Evolutionary conservation across 257 asterid species (phyloP).

Genomic region (Solanum virginianum): DNA sequence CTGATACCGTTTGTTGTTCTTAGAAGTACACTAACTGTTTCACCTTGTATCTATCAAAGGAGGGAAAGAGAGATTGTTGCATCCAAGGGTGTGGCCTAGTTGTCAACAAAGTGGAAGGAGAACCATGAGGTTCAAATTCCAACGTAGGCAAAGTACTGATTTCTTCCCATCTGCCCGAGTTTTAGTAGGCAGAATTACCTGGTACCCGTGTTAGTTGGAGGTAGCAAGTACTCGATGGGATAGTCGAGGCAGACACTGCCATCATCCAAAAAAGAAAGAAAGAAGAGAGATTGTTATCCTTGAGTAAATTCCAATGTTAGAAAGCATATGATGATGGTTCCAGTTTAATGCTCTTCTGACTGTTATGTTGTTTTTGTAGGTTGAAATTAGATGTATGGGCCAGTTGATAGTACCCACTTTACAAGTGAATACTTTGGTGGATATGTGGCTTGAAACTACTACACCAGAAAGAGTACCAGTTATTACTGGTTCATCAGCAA

Average conservation of each 20-base stretch:
- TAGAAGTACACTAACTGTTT: background rate
- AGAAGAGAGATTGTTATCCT: background rate
- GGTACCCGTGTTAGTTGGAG: background rate
- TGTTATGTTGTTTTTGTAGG: conserved; percentile 17
- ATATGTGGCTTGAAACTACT: conserved; percentile 44
- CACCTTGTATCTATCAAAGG: background rate
- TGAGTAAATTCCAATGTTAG: background rate
- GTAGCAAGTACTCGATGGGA: background rate
- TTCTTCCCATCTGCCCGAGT: background rate
- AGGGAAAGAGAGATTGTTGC: background rate
- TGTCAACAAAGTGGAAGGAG: background rate
- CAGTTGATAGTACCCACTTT: conserved; percentile 32
- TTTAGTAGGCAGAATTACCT: background rate
- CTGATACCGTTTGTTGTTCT: background rate
- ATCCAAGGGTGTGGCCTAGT: background rate
- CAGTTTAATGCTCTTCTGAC: background rate
- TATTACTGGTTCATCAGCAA: conserved; percentile 47
- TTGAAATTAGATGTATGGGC: conserved; percentile 58
- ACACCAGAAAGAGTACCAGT: conserved; percentile 27
- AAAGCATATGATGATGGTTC: background rate
- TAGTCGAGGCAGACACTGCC: background rate
- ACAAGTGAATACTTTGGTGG: conserved; percentile 30
- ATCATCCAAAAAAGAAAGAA: background rate
- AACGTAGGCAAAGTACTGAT: background rate
- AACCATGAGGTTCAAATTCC: background rate